Conservation (phyloP, 2,329 filamentous ascomycete species). For the Juglanconis sp. region DNA sequence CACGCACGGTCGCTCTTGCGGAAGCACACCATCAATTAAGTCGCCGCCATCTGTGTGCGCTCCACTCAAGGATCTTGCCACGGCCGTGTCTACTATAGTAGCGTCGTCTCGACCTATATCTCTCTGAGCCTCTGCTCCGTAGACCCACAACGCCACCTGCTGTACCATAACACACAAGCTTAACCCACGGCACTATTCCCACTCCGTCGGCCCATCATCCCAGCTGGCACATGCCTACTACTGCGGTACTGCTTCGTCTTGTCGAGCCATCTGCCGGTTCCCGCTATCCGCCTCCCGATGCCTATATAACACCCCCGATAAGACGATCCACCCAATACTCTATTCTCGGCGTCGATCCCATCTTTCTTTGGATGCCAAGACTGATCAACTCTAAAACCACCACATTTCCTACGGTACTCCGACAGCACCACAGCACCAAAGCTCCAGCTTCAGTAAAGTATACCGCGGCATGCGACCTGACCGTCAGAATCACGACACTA, state of each 20-base stretch:
- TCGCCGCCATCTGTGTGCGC: not conserved
- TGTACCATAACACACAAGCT: too few relatives aligned
- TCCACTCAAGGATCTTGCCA: conserved; percentile 4
- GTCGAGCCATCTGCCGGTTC: conserved; percentile 2
- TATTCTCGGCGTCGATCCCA: conserved; percentile 15
- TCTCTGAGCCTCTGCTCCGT: too few relatives aligned
- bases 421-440: not conserved
- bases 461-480: not conserved
- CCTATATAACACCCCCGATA: conserved; percentile 6
- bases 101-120: not conserved
- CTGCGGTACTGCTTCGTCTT: not conserved
- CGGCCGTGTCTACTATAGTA: not conserved
- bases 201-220: not conserved
- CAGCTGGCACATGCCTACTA: not conserved
- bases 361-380: conserved; percentile 13
- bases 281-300: not conserved
- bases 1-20: conserved; percentile 10
- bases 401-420: not conserved
- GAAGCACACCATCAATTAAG: conserved; percentile 4
- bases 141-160: too few relatives aligned
- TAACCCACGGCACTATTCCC: too few relatives aligned
- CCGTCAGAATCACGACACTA: not conserved
- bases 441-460: not conserved
- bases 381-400: conserved; percentile 12
- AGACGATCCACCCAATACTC: conserved; percentile 6